Conservation (phyloP, 768 basidiomycete genomes). For the Sistotremastrum niveocremeum region DNA sequence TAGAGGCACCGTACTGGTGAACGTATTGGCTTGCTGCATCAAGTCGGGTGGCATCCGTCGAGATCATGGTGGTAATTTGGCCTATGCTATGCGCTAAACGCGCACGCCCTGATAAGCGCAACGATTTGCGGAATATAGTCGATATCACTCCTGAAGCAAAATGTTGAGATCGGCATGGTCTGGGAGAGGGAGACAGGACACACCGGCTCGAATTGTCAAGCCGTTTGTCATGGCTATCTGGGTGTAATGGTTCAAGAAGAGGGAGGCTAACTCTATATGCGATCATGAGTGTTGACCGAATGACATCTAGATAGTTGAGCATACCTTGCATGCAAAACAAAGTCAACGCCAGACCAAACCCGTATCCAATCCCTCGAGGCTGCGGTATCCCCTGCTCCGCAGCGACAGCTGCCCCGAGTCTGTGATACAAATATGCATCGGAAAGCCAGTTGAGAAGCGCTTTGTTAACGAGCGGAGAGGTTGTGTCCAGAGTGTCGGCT, state of each 20-base stretch:
- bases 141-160: slow-evolving; percentile 12
- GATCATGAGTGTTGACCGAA: too few species aligned
- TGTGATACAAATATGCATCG: slow-evolving; percentile 9
- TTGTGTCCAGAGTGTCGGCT: slow-evolving; percentile 11
- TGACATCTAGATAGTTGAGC: background rate
- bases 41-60: slow-evolving; percentile 44
- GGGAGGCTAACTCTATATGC: too few species aligned
- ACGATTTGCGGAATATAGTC: slow-evolving; percentile 48
- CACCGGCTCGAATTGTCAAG: too few species aligned
- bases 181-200: too few species aligned
- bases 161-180: too few species aligned
- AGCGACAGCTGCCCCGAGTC: background rate
- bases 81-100: slow-evolving; percentile 50
- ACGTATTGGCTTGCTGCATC: slow-evolving; percentile 31
- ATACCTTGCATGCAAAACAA: slow-evolving; percentile 19
- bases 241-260: too few species aligned
- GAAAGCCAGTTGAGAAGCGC: slow-evolving; percentile 16
- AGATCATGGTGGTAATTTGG: slow-evolving; percentile 57
- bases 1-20: slow-evolving; percentile 14
- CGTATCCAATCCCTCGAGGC: slow-evolving; percentile 15
- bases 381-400: slow-evolving; percentile 1
- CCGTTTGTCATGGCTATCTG: too few species aligned
- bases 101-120: slow-evolving; percentile 49
- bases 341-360: slow-evolving; percentile 20
- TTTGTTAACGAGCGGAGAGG: slow-evolving; percentile 15